These are phyloP conservation scores for Galerina sulciceps DNA, from an alignment of 768 basidiomycete species.

Conservation along the genomic window DNA sequence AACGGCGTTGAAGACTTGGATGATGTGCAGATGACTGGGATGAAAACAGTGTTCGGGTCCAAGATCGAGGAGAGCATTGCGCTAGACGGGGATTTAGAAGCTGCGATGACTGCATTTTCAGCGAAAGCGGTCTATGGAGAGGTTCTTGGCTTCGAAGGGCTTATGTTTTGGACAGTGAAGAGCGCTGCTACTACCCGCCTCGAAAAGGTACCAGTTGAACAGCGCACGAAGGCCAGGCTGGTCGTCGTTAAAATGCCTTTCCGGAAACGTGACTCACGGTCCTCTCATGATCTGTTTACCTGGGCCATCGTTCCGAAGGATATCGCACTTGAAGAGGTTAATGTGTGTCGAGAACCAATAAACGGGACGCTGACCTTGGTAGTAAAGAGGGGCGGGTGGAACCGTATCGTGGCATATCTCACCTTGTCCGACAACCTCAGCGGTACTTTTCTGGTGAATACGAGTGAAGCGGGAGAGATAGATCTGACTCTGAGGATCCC, in stretches of 20 bases:
- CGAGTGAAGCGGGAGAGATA: background rate
- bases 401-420: background rate
- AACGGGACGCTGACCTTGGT: background rate
- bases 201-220: background rate
- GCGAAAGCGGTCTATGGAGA: conserved; percentile 1
- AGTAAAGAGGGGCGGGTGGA: background rate
- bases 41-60: background rate
- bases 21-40: background rate
- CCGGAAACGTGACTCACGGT: background rate
- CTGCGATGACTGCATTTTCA: background rate
- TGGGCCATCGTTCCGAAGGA: conserved; percentile 3
- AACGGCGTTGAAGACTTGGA: background rate
- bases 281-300: background rate
- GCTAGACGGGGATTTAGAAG: background rate
- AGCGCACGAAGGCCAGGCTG: background rate
- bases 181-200: background rate
- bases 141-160: background rate
- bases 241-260: conserved; percentile 3
- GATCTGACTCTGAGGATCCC: conserved; percentile 2
- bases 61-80: background rate
- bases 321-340: background rate
- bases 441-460: background rate
- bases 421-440: conserved; percentile 6
- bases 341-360: background rate
- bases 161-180: conserved; percentile 5